A percentile compares a stretch with the other conserved stretches of the same genome.
These are phyloP conservation scores for Veloboletus limbatus DNA, from an alignment of 1,284 basidiomycete species.

Conservation along the genomic window DNA sequence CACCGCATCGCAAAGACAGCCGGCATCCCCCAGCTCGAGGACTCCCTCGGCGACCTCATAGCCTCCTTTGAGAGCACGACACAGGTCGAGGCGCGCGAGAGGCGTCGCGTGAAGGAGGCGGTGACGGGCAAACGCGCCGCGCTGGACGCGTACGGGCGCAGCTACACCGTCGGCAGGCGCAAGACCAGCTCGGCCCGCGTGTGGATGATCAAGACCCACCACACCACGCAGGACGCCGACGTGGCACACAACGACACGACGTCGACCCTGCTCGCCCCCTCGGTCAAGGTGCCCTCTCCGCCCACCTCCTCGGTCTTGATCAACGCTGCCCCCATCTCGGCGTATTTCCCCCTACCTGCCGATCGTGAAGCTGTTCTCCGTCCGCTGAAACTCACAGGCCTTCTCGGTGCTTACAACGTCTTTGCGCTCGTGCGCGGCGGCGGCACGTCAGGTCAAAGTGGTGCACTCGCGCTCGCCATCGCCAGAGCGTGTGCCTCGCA, in stretches of 20 bases:
- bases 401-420: slow-evolving; percentile 91
- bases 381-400: slow-evolving; percentile 81
- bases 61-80: slow-evolving; percentile 67
- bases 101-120: slow-evolving; percentile 34
- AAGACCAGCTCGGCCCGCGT: slow-evolving; percentile 88
- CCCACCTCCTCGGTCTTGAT: slow-evolving; percentile 65
- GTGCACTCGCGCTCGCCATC: slow-evolving; percentile 84
- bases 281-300: slow-evolving; percentile 28
- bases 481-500: slow-evolving; percentile 79
- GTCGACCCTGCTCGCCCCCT: slow-evolving; percentile 18
- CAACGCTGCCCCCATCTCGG: slow-evolving; percentile 77
- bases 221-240: slow-evolving; percentile 44
- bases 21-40: slow-evolving; percentile 58
- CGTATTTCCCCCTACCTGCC: slow-evolving; percentile 75
- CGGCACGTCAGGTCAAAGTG: slow-evolving; percentile 87
- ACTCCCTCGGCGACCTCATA: slow-evolving; percentile 53
- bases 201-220: slow-evolving; percentile 85
- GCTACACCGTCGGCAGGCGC: slow-evolving; percentile 80
- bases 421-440: slow-evolving; percentile 89
- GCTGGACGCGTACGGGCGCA: slow-evolving; percentile 73
- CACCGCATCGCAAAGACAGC: slow-evolving; percentile 66
- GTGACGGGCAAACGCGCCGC: slow-evolving; percentile 46
- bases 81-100: slow-evolving; percentile 50
- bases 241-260: slow-evolving; percentile 11
- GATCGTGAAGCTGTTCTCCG: slow-evolving; percentile 82